phyloP scores from a whole-genome alignment of 2,329 filamentous ascomycete species.

The Drechslerella stenobrocha region DNA sequence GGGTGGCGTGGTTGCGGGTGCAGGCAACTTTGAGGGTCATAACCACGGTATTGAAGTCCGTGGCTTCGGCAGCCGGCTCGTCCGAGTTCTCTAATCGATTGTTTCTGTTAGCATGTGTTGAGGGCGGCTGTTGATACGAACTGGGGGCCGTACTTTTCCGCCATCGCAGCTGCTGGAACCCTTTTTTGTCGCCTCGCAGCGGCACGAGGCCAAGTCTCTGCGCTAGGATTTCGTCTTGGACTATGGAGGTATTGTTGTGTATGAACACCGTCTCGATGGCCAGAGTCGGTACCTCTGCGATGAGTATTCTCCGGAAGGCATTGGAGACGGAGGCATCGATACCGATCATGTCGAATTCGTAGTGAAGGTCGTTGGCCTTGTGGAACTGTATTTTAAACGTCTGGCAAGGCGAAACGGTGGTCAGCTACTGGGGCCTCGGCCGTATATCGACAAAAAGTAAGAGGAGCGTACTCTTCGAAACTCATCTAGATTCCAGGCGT shows the following conservation, averaged over 20 bases:
- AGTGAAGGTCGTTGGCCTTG: conserved; percentile 73
- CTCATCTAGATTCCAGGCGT: conserved; percentile 73
- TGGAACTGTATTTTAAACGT: conserved; percentile 78
- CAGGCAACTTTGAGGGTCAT: conserved; percentile 78
- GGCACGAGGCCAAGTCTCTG: conserved; percentile 89
- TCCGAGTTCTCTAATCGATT: conserved; percentile 26
- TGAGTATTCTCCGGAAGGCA: conserved; percentile 92
- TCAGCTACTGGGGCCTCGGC: neutral
- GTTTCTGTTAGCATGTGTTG: neutral
- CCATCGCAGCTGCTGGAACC: conserved; percentile 63
- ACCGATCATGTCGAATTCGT: conserved; percentile 87
- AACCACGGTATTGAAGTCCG: conserved; percentile 84
- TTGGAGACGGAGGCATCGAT: conserved; percentile 93
- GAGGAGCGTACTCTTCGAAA: conserved; percentile 62
- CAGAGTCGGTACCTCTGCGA: conserved; percentile 89
- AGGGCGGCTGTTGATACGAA: neutral
- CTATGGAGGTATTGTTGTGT: conserved; percentile 94
- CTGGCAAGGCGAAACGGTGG: conserved; percentile 54
- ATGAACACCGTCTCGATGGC: conserved; percentile 94
- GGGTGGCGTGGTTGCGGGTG: conserved; percentile 73
- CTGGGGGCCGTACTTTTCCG: conserved; percentile 44
- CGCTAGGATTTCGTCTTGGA: conserved; percentile 94
- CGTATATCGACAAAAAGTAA: neutral
- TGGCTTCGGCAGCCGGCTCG: conserved; percentile 60
- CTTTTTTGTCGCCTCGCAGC: conserved; percentile 75